These are phyloP conservation scores for Phoma sp. DNA, from an alignment of 2,329 filamentous ascomycete species.

Conservation along the genomic window DNA sequence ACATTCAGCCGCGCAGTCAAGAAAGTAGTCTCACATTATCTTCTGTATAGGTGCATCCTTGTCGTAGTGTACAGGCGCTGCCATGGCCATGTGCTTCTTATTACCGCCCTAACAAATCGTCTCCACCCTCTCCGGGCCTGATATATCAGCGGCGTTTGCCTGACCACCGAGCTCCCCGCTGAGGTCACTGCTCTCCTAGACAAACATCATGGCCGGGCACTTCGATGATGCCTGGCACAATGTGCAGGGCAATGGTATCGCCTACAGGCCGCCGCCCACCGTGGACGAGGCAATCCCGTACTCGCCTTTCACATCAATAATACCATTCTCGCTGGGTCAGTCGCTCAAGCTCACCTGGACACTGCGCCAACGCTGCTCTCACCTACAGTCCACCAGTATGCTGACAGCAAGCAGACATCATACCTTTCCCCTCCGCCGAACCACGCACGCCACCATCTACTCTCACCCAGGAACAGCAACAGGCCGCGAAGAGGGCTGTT, in stretches of 20 bases:
- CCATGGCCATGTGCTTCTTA: conserved; percentile 23
- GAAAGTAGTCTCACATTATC: conserved; percentile 4
- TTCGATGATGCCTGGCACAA: conserved; percentile 41
- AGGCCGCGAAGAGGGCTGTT: conserved; percentile 60
- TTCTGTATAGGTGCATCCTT: conserved; percentile 9
- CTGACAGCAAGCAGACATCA: conserved; percentile 50
- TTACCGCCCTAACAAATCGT: conserved; percentile 18
- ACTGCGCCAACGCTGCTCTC: conserved; percentile 18
- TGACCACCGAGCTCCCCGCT: conserved; percentile 4
- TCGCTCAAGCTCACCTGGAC: conserved; percentile 29
- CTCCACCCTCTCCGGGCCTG: background rate
- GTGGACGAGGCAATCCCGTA: conserved; percentile 81
- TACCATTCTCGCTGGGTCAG: conserved; percentile 77
- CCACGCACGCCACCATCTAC: conserved; percentile 49
- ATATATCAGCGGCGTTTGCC: conserved; percentile 5
- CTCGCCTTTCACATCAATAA: conserved; percentile 79
- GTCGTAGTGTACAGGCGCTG: conserved; percentile 9
- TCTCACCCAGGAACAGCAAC: conserved; percentile 53
- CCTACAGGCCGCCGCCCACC: conserved; percentile 54
- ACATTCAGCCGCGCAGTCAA: conserved; percentile 1
- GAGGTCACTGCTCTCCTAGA: background rate
- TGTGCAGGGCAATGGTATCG: conserved; percentile 41
- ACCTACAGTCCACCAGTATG: conserved; percentile 14
- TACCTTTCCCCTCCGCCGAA: conserved; percentile 53
- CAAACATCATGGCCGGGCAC: conserved; percentile 32